phyloP scores from a whole-genome alignment of 345 rosid species.

The Rhodamnia rubescens region DNA sequence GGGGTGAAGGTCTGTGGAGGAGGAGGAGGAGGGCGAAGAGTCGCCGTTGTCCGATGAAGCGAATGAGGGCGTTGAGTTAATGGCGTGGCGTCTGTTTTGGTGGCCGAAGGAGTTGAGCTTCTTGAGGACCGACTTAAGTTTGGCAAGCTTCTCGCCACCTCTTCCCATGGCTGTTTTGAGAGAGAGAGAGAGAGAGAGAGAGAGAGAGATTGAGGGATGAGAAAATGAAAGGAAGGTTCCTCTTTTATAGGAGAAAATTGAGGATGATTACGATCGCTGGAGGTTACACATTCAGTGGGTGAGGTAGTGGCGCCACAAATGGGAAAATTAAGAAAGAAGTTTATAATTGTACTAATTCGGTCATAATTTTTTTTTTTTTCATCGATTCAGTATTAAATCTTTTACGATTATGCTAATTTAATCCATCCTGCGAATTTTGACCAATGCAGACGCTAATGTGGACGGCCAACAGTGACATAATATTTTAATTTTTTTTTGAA shows the following conservation, averaged over 20 bases:
- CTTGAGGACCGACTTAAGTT: conserved; percentile 26
- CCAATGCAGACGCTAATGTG: too few relatives aligned
- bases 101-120: conserved; percentile 21
- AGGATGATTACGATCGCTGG: neutral
- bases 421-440: too few relatives aligned
- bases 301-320: neutral
- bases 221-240: conserved; percentile 21
- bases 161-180: conserved; percentile 13
- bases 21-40: neutral
- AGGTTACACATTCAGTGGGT: neutral
- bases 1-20: neutral
- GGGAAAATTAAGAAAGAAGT: too few relatives aligned
- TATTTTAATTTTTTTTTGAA: too few relatives aligned
- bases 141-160: conserved; percentile 19
- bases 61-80: neutral
- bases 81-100: neutral
- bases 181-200: neutral
- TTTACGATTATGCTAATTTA: too few relatives aligned
- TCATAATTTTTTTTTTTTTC: too few relatives aligned
- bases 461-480: too few relatives aligned
- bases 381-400: too few relatives aligned
- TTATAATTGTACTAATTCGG: too few relatives aligned
- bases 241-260: conserved; percentile 11
- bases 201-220: neutral
- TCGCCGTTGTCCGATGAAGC: neutral